Conservation (phyloP, 202 grass and related monocot species). For the Carex sylvatica region DNA sequence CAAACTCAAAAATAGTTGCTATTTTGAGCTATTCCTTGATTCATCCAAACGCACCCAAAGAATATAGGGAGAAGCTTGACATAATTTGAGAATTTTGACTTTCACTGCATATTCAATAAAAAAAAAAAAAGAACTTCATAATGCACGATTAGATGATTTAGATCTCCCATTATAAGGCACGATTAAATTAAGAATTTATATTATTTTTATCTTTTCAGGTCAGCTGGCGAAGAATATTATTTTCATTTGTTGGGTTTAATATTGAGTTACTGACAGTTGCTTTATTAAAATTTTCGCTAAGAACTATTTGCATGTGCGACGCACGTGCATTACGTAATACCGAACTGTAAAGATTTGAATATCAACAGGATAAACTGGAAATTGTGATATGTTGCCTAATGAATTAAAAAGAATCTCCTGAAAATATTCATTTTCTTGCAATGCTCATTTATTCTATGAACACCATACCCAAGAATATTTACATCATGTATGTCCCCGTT, state of each 20-base stretch:
- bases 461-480: constrained; percentile 19
- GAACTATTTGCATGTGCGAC: not conserved
- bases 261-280: not conserved
- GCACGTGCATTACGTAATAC: not conserved
- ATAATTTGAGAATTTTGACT: too few relatives aligned
- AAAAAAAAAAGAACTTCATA: too few relatives aligned
- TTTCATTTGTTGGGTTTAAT: not conserved
- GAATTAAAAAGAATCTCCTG: not conserved
- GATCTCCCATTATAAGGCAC: not conserved
- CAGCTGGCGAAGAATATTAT: not conserved
- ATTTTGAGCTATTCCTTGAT: too few relatives aligned
- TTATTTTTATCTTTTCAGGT: not conserved
- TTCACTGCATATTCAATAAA: too few relatives aligned
- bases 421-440: not conserved
- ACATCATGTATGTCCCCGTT: constrained; percentile 16
- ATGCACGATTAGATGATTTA: not conserved
- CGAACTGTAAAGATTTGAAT: not conserved
- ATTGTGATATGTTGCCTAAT: not conserved
- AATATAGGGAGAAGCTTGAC: too few relatives aligned
- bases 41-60: too few relatives aligned
- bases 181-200: not conserved
- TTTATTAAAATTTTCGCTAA: not conserved
- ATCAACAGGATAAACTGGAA: not conserved
- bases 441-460: constrained; percentile 28
- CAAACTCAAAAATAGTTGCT: too few relatives aligned